phyloP scores from a whole-genome alignment of 805 yeast species.

The Isabelozyma pseudorhagii region DNA sequence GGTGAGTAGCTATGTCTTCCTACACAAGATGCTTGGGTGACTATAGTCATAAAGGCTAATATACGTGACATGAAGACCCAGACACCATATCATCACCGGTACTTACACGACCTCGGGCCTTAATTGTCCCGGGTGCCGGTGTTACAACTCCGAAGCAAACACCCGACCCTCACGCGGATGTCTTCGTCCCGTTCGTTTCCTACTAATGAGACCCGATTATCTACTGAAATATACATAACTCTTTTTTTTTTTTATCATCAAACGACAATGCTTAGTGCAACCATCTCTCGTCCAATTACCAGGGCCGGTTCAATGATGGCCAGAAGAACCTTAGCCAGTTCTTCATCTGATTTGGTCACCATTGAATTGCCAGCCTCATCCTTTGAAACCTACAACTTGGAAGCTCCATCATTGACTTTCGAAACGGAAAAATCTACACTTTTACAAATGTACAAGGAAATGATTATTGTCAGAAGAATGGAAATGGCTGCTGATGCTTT shows the following conservation, averaged over 20 bases:
- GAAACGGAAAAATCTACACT: conserved; percentile 78
- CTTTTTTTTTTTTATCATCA: conserved; percentile 4
- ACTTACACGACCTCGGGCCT: background rate
- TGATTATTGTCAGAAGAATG: conserved; percentile 92
- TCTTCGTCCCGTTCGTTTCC: conserved; percentile 14
- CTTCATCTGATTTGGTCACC: conserved; percentile 34
- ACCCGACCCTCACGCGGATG: conserved; percentile 16
- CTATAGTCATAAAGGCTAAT: no score
- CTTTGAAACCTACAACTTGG: conserved; percentile 81
- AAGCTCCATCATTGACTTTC: conserved; percentile 63
- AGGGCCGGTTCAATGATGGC: conserved; percentile 10
- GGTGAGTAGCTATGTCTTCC: no score
- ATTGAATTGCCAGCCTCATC: conserved; percentile 75
- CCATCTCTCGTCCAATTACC: conserved; percentile 12
- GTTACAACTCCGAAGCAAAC: conserved; percentile 12
- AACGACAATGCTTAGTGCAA: conserved; percentile 10
- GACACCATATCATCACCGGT: no score
- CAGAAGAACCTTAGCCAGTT: conserved; percentile 34
- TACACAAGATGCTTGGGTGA: no score
- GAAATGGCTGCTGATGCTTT: conserved; percentile 99
- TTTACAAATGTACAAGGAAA: conserved; percentile 93
- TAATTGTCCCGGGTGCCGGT: background rate
- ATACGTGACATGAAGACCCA: no score
- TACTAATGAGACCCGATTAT: background rate
- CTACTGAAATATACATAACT: background rate